Evolutionary conservation across 768 basidiomycete species (phyloP), one percentile per base, ranked within the genome.

Genomic region (Mrakia hoshinonis): DNA sequence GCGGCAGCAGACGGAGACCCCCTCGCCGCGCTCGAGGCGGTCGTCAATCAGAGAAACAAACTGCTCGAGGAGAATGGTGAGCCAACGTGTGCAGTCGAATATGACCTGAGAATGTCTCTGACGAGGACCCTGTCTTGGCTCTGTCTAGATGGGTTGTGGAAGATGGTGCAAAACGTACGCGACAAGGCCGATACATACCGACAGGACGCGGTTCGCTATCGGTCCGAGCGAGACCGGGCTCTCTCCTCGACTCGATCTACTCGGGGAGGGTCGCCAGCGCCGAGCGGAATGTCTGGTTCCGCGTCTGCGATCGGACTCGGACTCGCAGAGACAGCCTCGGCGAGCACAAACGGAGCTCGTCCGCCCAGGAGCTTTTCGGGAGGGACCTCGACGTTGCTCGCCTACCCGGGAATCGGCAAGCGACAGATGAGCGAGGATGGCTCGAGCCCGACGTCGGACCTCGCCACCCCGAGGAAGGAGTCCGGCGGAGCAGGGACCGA

Each of bases 21-120:
- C 34, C 43, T 54, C 5, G 72, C 69, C 46, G 91, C 92, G 3
- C 84, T 95, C 36, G 90, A 92, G 31, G 85, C 87, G 70, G 85
- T 87, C 10, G 82, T 95, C 34, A 83, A 83, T 20, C 93, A 97
- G 76, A 85, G 92, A 74, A 95, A 94, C 77, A 80, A 58, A 6
- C 58, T 61, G 1, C 31, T 68, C 1, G 67, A 54, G 36, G 49
- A 68, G 55, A 68, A 68, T 39, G 67, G 67, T 68, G 1, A 43
- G 67, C 36, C 18, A 4, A 2, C n/a, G 4, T 66, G 26, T 36
- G n/a, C 12, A 4, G 12, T 67, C 36, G 38, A 29, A 24, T n/a
- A 20, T 10, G n/a, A n/a, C n/a, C n/a, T 31, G 6, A 11, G 34
- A 43, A 11, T 36, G 31, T 11, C 0, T 11, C 4, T 52, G 29